phyloP scores from a whole-genome alignment of 2,329 filamentous ascomycete genomes.

The Cercospora nicotianae region DNA sequence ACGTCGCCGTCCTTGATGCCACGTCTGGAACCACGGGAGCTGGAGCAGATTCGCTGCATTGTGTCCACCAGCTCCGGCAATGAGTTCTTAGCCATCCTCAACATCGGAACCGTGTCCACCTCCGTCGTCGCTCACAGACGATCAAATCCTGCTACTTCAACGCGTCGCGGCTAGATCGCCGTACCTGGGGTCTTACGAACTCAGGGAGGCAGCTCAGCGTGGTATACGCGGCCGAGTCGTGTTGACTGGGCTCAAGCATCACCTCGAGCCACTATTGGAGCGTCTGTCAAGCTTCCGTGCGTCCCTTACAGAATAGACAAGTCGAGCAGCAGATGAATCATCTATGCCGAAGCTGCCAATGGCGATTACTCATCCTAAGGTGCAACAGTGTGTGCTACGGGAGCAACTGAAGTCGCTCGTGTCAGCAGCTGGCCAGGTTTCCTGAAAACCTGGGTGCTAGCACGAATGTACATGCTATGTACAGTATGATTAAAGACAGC shows the following conservation, averaged over 20 bases:
- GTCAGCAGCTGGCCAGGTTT: background rate
- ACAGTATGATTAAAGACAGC: too few species aligned
- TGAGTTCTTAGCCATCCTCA: background rate
- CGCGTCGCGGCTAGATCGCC: background rate
- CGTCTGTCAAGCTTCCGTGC: background rate
- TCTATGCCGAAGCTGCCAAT: background rate
- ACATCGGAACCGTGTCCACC: background rate
- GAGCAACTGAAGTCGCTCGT: background rate
- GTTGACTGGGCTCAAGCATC: slow-evolving; percentile 6
- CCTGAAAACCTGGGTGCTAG: background rate
- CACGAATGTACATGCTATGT: background rate
- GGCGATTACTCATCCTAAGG: background rate
- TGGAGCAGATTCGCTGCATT: background rate
- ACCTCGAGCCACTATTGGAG: slow-evolving; percentile 11
- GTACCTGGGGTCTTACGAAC: slow-evolving; percentile 7
- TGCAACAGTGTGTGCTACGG: background rate
- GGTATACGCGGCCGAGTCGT: slow-evolving; percentile 4
- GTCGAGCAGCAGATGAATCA: background rate
- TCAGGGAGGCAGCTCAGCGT: slow-evolving; percentile 3
- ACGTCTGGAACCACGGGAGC: background rate
- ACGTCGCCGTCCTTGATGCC: background rate
- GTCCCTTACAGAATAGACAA: background rate
- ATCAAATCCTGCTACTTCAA: background rate
- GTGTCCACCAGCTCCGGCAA: background rate
- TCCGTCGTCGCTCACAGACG: background rate